These are phyloP conservation scores for Dactylellina drechsleri DNA, from an alignment of 2,329 filamentous ascomycete genomes.

Conservation along the genomic window DNA sequence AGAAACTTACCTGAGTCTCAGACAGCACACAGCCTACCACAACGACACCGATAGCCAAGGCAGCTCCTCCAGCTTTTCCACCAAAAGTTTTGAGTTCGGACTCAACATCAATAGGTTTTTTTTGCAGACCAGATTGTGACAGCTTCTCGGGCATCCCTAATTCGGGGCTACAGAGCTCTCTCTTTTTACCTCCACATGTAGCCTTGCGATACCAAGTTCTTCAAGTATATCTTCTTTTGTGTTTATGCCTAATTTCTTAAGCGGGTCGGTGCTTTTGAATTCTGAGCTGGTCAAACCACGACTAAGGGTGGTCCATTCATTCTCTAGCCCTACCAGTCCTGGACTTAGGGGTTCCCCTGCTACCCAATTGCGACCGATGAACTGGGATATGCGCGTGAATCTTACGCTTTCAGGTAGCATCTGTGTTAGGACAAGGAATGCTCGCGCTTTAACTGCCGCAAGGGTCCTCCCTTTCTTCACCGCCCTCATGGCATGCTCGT, in stretches of 20 bases:
- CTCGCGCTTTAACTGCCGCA: neutral
- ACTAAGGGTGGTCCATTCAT: neutral
- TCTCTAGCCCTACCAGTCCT: neutral
- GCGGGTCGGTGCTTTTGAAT: too few relatives aligned
- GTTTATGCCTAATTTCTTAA: too few relatives aligned
- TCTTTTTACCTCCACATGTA: neutral
- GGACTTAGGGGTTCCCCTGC: neutral
- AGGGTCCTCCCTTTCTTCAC: too few relatives aligned
- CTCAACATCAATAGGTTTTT: neutral
- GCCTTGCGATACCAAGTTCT: neutral
- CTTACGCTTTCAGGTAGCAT: slow-evolving; percentile 8
- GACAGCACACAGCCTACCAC: neutral
- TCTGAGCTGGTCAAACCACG: too few relatives aligned
- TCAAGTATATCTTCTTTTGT: too few relatives aligned
- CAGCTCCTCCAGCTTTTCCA: neutral
- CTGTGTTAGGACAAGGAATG: neutral
- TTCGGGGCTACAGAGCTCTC: neutral
- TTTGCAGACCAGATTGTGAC: too few relatives aligned
- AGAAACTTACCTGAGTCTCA: slow-evolving; percentile 1
- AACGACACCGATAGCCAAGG: neutral
- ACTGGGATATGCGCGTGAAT: neutral
- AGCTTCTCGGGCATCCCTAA: neutral
- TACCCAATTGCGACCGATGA: neutral
- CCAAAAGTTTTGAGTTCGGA: neutral
- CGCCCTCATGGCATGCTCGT: neutral